Base-by-base conservation (phyloP, 129 eudicot genomes). In the Tagetes patula region DNA sequence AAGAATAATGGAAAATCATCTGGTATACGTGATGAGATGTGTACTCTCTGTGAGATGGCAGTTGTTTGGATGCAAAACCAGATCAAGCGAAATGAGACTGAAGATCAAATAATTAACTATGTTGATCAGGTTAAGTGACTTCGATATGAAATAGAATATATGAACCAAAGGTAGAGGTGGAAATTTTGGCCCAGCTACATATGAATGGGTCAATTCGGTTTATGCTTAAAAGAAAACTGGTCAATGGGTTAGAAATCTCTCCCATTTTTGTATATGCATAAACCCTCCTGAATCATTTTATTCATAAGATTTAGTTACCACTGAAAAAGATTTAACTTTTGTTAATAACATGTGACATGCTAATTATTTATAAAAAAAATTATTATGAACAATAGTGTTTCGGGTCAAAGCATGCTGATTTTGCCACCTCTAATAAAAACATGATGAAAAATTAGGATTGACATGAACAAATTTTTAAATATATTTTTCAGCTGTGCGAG, bases 21-120 rank as follows among this genome's bases (percentile, higher is more conserved):
- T 55, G 77, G 81, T 54, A 39, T 70, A 68, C 61, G 12, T 13
- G 81, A 76, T 34, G 77, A 58, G 53, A 81, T 81, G 81, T 81
- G 84, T 67, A 70, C 58, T 8, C 10, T 65, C 31, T 81, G 81
- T 10, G 74, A 81, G 71, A 81, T 81, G 84, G 81, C 81, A 12
- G 77, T 81, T 75, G 58, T 71, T 60, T 81, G 84, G 84, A 81
- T 81, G 68, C 69, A 72, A 79, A 82, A 73, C 69, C 76, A 82
- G 73, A 63, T 82, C 66, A 77, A 14, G 75, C 67, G 76, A 69
- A 77, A 77, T 20, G 72, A 66, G 13, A 82, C 76, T 20, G 75
- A 82, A 50, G 82, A 82, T 43, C 52, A 65, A 46, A 72, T 82
- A 67, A 48, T 82, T 30, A 33, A 68, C 61, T 82, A 77, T 61